phyloP scores from a whole-genome alignment of 1,139 yeast genomes.

The Taphrina pruni region DNA sequence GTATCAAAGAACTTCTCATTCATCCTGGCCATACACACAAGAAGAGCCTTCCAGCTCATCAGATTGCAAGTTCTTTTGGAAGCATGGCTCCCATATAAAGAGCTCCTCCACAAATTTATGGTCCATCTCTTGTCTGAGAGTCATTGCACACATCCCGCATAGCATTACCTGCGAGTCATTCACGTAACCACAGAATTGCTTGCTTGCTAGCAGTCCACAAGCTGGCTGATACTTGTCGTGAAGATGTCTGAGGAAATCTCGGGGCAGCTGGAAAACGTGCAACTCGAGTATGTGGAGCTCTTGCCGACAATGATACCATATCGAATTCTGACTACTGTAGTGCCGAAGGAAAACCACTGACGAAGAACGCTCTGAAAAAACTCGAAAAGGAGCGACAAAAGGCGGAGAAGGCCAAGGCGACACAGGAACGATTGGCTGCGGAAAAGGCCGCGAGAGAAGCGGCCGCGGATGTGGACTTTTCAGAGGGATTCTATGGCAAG shows the following conservation, averaged over 20 bases:
- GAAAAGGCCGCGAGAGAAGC: constrained; percentile 86
- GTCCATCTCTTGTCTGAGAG: background rate
- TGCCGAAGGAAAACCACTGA: constrained; percentile 90
- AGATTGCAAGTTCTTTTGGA: too few species aligned
- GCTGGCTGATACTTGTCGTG: background rate
- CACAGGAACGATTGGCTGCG: constrained; percentile 84
- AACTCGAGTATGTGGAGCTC: constrained; percentile 4
- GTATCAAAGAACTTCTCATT: too few species aligned
- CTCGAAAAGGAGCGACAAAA: constrained; percentile 91
- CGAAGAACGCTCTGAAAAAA: constrained; percentile 94
- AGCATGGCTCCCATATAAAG: background rate
- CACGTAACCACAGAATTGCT: background rate
- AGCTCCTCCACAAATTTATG: constrained; percentile 17
- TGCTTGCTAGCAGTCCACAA: background rate
- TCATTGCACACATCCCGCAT: background rate
- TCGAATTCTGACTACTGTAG: constrained; percentile 50
- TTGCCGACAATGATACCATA: background rate
- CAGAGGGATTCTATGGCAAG: constrained; percentile 87
- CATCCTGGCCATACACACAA: too few species aligned
- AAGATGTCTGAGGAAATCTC: constrained; percentile 9
- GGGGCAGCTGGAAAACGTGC: constrained; percentile 1
- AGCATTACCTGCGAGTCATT: background rate
- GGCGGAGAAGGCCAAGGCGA: constrained; percentile 89
- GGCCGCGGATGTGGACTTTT: constrained; percentile 70
- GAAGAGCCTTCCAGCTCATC: too few species aligned